phyloP scores from a whole-genome alignment of 2,329 filamentous ascomycete species.

The Aurifilum marmelostoma region DNA sequence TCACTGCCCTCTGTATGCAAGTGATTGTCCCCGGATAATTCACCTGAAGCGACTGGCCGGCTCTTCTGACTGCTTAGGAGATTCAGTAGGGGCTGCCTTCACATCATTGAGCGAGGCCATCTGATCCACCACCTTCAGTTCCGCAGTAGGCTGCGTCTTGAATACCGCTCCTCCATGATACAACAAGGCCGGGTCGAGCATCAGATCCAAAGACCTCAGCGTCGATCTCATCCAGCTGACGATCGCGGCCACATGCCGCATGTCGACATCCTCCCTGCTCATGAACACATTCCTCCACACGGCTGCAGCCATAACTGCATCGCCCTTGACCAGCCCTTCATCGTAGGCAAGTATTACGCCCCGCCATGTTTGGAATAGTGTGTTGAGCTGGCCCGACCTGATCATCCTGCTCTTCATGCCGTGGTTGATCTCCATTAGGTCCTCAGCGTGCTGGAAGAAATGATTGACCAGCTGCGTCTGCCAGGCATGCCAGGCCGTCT shows the following conservation, averaged over 20 bases:
- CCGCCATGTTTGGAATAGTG: conserved; percentile 92
- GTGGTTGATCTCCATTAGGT: conserved; percentile 81
- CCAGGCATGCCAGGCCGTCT: conserved; percentile 71
- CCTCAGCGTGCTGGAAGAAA: conserved; percentile 89
- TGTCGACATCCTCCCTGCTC: conserved; percentile 57
- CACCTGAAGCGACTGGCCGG: conserved; percentile 26
- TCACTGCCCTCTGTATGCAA: background rate
- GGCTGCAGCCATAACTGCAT: conserved; percentile 77
- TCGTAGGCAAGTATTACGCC: conserved; percentile 84
- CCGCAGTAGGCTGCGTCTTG: conserved; percentile 44
- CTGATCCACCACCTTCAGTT: conserved; percentile 45
- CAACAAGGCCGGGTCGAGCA: conserved; percentile 48
- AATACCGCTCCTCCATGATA: conserved; percentile 44
- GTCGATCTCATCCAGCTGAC: conserved; percentile 60
- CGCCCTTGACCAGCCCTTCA: conserved; percentile 76
- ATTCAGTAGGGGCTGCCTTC: conserved; percentile 32
- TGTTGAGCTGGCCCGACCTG: conserved; percentile 74
- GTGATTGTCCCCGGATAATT: background rate
- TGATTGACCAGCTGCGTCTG: conserved; percentile 92
- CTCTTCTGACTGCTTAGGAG: conserved; percentile 29
- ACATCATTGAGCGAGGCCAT: conserved; percentile 43
- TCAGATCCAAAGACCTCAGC: conserved; percentile 52
- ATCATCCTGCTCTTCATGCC: conserved; percentile 63
- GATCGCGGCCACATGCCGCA: conserved; percentile 54
- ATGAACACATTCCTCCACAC: conserved; percentile 95